phyloP scores from a whole-genome alignment of 192 early-diverging fungal genomes.

The Funneliformis geosporum region DNA sequence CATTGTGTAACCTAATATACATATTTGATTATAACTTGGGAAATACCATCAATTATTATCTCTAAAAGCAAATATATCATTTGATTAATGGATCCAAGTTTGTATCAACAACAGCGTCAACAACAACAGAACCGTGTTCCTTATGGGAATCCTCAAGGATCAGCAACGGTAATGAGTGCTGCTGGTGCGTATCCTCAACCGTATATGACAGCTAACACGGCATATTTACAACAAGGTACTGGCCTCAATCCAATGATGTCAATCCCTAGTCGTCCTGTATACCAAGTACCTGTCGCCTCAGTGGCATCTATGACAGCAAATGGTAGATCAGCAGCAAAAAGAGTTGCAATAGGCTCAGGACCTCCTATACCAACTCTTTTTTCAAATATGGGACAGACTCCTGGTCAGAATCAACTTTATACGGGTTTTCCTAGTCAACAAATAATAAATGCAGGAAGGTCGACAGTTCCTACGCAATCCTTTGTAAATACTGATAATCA shows the following conservation, averaged over 20 bases:
- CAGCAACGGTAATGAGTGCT: conserved; percentile 7
- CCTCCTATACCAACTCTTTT: conserved; percentile 6
- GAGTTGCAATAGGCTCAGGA: conserved; percentile 11
- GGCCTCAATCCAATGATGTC: conserved; percentile 27
- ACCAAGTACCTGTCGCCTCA: conserved; percentile 18
- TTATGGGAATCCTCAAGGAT: conserved; percentile 29
- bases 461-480: not conserved
- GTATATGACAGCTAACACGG: not conserved
- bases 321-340: conserved; percentile 29
- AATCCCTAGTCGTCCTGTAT: conserved; percentile 16
- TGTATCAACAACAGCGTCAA: conserved; percentile 11
- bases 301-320: conserved; percentile 24
- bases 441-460: conserved; percentile 18
- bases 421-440: not conserved
- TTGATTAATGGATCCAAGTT: conserved; percentile 35
- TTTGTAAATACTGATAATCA: conserved; percentile 10
- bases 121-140: conserved; percentile 12
- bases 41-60: not conserved
- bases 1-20: no score
- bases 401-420: conserved; percentile 29
- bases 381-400: conserved; percentile 1
- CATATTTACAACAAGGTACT: not conserved
- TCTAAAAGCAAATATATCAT: conserved; percentile 21
- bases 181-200: conserved; percentile 24
- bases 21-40: no score